A percentile compares a stretch with the other conserved stretches of the same genome.
These are phyloP conservation scores for Petrea volubilis DNA, from an alignment of 257 asterid genomes.

Conservation along the genomic window DNA sequence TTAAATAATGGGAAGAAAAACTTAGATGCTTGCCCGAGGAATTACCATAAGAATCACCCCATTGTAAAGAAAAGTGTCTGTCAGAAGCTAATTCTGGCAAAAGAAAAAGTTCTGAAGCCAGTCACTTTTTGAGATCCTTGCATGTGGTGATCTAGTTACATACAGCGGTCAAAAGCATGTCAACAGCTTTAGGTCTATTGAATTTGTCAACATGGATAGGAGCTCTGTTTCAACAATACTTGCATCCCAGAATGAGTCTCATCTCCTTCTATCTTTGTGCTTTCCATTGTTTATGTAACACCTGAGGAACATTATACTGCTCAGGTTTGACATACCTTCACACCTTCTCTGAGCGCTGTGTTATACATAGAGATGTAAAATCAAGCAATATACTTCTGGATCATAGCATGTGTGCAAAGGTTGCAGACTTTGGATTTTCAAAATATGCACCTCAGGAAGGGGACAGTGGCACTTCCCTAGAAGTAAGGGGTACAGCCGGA, in stretches of 20 bases:
- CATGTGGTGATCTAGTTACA: background rate
- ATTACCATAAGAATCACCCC: too few species aligned
- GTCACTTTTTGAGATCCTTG: too few species aligned
- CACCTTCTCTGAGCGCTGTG: slow-evolving; percentile 73
- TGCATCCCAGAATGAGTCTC: background rate
- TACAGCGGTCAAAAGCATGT: background rate
- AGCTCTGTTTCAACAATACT: background rate
- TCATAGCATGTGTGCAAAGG: slow-evolving; percentile 89
- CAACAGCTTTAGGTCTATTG: background rate
- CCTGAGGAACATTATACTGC: slow-evolving; percentile 11
- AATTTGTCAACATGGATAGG: background rate
- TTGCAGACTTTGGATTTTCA: slow-evolving; percentile 85
- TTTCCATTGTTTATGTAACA: background rate
- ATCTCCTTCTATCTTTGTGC: background rate
- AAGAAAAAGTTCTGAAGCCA: too few species aligned
- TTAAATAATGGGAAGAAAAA: background rate
- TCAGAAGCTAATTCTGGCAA: too few species aligned
- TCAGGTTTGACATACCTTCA: slow-evolving; percentile 85
- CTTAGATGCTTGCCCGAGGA: too few species aligned
- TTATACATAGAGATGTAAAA: slow-evolving; percentile 90
- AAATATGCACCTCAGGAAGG: slow-evolving; percentile 95
- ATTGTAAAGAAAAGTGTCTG: too few species aligned
- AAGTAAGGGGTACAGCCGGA: slow-evolving; percentile 87
- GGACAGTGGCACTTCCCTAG: slow-evolving; percentile 78
- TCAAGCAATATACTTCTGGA: slow-evolving; percentile 91